These are phyloP conservation scores for Gnomoniopsis sp. DNA, from an alignment of 2,329 filamentous ascomycete genomes.

Conservation along the genomic window DNA sequence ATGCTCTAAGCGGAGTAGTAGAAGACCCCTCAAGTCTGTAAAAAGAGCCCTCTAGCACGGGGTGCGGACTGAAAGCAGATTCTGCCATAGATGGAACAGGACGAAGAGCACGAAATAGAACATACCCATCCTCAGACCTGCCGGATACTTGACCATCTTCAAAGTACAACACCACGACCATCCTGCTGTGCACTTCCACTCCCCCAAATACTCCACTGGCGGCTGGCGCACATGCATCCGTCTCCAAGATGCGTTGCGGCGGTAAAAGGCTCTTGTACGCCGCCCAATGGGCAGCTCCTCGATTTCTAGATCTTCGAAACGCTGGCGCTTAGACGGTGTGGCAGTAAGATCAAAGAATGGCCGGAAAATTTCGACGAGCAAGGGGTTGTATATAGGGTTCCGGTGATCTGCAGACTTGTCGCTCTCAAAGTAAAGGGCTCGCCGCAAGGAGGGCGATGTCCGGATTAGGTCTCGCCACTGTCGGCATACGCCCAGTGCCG, in stretches of 20 bases:
- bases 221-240: constrained; percentile 1
- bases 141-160: neutral
- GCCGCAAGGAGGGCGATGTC: neutral
- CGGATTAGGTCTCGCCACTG: constrained; percentile 6
- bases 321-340: neutral
- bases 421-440: neutral
- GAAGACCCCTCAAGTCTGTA: too few species aligned
- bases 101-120: too few species aligned
- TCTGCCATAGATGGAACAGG: too few species aligned
- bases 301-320: constrained; percentile 1
- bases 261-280: neutral
- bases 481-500: constrained; percentile 1
- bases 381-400: neutral
- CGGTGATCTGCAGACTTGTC: neutral
- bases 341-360: neutral
- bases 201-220: neutral
- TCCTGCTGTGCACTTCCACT: neutral
- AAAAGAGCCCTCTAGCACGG: too few species aligned
- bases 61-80: too few species aligned
- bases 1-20: too few species aligned
- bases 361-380: neutral
- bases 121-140: neutral
- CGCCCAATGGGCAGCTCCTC: constrained; percentile 5
- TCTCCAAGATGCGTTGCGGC: neutral
- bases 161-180: neutral